Evolutionary conservation across 345 rosid species (phyloP).

Genomic region (Cardamine chenopodiifolia): DNA sequence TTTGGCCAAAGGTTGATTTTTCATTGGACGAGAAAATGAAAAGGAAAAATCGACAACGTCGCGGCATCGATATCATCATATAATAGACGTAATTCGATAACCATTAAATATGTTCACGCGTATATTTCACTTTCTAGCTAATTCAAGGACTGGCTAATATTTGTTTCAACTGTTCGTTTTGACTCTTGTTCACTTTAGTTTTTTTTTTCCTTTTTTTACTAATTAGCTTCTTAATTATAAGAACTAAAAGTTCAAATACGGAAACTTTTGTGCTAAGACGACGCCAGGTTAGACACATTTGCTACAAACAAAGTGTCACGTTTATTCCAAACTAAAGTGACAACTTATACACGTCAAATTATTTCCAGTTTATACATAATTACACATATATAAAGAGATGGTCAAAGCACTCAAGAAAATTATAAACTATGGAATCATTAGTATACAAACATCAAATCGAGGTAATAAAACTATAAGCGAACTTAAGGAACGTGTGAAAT

Average conservation of each 20-base stretch:
- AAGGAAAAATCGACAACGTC: background rate
- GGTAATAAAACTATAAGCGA: background rate
- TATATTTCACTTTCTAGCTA: background rate
- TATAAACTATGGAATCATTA: background rate
- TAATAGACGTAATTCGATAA: background rate
- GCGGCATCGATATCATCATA: too few species aligned
- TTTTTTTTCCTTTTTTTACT: too few species aligned
- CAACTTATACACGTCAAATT: slow-evolving; percentile 10
- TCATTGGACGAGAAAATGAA: background rate
- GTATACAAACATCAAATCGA: slow-evolving; percentile 7
- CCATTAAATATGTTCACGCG: background rate
- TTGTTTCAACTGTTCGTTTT: background rate
- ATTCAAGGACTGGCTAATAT: background rate
- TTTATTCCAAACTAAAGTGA: background rate
- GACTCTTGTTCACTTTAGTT: background rate
- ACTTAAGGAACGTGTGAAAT: background rate
- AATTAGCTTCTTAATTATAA: background rate
- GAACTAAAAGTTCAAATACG: background rate
- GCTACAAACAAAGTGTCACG: background rate
- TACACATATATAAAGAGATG: background rate
- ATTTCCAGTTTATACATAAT: background rate
- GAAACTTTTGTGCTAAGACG: too few species aligned
- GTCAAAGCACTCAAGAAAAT: slow-evolving; percentile 2
- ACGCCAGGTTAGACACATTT: background rate
- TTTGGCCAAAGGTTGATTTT: background rate